phyloP scores from a whole-genome alignment of 441 rosid species.

The Gossypium gossypioides region DNA sequence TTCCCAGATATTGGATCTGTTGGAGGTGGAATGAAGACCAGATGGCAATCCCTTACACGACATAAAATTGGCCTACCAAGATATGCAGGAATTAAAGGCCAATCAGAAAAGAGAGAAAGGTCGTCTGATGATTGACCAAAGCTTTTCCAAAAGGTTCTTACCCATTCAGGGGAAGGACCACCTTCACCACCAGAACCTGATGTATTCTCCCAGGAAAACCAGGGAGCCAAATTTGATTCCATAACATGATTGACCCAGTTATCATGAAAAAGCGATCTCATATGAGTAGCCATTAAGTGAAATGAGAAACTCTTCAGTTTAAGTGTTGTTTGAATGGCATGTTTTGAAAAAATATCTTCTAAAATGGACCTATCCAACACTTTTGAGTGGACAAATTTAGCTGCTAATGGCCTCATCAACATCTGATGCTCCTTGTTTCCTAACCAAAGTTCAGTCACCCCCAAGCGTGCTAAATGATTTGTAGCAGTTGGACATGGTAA shows the following conservation, averaged over 20 bases:
- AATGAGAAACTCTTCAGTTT: conserved; percentile 70
- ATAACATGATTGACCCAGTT: conserved; percentile 77
- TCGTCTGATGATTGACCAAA: conserved; percentile 63
- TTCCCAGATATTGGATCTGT: conserved; percentile 29
- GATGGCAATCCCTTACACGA: conserved; percentile 70
- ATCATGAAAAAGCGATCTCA: conserved; percentile 69
- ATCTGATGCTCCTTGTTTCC: conserved; percentile 82
- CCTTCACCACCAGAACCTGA: conserved; percentile 56
- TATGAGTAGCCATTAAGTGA: conserved; percentile 64
- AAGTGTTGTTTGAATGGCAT: conserved; percentile 46
- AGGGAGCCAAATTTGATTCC: conserved; percentile 60
- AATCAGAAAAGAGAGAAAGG: conserved; percentile 67
- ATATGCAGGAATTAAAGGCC: conserved; percentile 97
- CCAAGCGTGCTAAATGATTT: conserved; percentile 60
- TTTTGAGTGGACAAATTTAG: conserved; percentile 73
- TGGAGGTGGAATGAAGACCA: conserved; percentile 75
- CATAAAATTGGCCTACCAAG: conserved; percentile 89
- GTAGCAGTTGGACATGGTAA: conserved; percentile 91
- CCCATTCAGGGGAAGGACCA: conserved; percentile 94
- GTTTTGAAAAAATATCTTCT: conserved; percentile 52
- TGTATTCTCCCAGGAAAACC: conserved; percentile 89
- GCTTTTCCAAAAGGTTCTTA: conserved; percentile 83
- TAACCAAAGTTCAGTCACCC: conserved; percentile 76
- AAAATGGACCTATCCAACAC: conserved; percentile 66
- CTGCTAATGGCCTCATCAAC: conserved; percentile 68